Conservation (phyloP, 1,284 basidiomycete species). For the Amylostereum chailletii region DNA sequence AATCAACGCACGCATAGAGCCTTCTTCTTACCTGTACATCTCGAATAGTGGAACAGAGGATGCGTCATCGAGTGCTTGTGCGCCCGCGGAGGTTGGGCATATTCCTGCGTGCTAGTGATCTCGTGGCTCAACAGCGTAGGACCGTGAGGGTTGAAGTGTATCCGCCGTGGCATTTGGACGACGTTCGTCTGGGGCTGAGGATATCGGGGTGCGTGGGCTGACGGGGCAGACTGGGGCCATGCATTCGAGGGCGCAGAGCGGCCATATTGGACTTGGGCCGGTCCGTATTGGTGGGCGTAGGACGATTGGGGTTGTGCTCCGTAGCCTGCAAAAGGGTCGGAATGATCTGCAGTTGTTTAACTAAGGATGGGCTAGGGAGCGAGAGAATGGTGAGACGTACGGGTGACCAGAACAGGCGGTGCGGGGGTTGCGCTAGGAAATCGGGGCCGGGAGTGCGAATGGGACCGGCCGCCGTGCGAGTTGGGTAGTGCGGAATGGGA, state of each 20-base stretch:
- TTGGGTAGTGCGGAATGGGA: neutral
- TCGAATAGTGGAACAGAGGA: conserved; percentile 40
- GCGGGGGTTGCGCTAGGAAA: neutral
- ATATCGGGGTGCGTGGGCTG: neutral
- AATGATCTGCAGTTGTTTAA: conserved; percentile 3
- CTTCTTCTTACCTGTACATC: conserved; percentile 64
- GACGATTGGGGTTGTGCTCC: neutral
- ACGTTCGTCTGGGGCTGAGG: neutral
- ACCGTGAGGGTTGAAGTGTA: neutral
- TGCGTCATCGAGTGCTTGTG: conserved; percentile 3
- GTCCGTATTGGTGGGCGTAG: neutral
- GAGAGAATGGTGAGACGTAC: conserved; percentile 1
- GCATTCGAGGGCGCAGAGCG: neutral
- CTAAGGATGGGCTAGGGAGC: neutral
- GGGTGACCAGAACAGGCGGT: conserved; percentile 3
- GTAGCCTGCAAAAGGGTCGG: conserved; percentile 5
- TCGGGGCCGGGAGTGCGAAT: conserved; percentile 1
- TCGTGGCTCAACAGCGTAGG: conserved; percentile 2
- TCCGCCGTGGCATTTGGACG: neutral
- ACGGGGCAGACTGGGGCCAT: neutral
- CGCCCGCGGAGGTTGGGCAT: conserved; percentile 3
- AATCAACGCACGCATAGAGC: conserved; percentile 54
- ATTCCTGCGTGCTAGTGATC: conserved; percentile 17
- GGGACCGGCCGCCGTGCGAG: no score
- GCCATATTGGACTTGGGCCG: neutral